Conservation (phyloP, 139 green algal species). For the Chlamydomonas incerta region DNA sequence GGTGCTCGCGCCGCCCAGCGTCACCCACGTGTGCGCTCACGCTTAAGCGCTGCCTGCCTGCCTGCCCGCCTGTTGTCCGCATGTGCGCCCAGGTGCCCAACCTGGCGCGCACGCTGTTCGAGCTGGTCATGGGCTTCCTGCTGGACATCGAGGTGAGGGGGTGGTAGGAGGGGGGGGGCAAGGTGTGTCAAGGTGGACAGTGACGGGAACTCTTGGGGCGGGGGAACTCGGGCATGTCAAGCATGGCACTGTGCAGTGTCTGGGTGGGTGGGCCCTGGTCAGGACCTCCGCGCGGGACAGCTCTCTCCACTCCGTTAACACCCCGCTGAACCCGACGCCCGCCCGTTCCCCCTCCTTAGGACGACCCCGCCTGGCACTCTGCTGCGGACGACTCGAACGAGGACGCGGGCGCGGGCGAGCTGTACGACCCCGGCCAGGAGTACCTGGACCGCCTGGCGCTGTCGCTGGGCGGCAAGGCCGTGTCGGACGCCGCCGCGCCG, state of each 20-base stretch:
- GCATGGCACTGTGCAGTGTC: no score
- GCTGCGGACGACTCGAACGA: conserved; percentile 64
- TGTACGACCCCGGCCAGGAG: conserved; percentile 86
- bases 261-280: no score
- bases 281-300: no score
- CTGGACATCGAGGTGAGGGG: conserved; percentile 89
- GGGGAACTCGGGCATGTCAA: no score
- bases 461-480: conserved; percentile 88
- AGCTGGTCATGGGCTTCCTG: conserved; percentile 89
- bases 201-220: no score
- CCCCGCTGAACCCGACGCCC: background rate
- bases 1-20: no score
- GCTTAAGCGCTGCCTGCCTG: no score
- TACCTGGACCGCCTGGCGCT: conserved; percentile 95
- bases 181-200: background rate
- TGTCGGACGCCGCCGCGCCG: conserved; percentile 77
- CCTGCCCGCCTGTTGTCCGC: no score
- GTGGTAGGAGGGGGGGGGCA: background rate
- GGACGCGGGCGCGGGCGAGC: conserved; percentile 82
- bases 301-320: background rate
- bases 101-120: conserved; percentile 87
- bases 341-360: no score
- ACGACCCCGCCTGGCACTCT: conserved; percentile 89
- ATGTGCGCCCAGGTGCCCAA: conserved; percentile 80
- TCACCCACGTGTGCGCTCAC: no score